phyloP scores from a whole-genome alignment of 129 eudicot species.

The Apium graveolens region DNA sequence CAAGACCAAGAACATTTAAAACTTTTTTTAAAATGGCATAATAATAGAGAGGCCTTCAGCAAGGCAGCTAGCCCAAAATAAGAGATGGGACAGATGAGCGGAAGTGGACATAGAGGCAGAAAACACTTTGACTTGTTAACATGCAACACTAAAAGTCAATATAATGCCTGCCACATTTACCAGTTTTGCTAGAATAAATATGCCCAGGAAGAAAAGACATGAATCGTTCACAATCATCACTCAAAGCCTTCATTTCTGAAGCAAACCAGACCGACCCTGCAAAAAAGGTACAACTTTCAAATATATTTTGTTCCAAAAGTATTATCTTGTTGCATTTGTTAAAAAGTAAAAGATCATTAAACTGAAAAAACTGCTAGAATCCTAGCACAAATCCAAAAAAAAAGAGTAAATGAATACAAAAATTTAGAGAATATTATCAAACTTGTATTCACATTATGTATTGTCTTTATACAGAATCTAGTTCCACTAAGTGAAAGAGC shows the following conservation, averaged over 20 bases:
- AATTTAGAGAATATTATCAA: not conserved
- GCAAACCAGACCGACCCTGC: constrained; percentile 98
- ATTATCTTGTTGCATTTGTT: not conserved
- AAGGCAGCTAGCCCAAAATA: not conserved
- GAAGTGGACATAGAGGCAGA: not conserved
- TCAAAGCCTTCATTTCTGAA: constrained; percentile 96
- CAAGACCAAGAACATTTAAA: no score
- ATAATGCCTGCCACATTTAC: constrained; percentile 25
- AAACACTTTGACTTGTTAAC: not conserved
- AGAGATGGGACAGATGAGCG: not conserved
- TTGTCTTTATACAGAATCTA: not conserved
- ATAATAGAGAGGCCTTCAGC: not conserved
- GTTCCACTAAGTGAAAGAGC: not conserved
- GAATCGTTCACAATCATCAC: constrained; percentile 98
- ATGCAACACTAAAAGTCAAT: not conserved
- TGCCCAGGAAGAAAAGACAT: constrained; percentile 88
- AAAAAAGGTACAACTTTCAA: constrained; percentile 9
- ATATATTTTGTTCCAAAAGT: not conserved
- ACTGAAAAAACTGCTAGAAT: not conserved
- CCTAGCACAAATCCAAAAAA: not conserved
- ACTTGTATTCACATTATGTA: not conserved
- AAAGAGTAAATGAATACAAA: not conserved
- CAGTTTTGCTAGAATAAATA: constrained; percentile 90
- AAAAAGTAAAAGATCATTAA: not conserved
- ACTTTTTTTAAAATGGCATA: not conserved